Evolutionary conservation across 73 alveolate species (phyloP), one percentile per base, ranked within the genome.

Genomic region (Durusdinium trenchii): DNA sequence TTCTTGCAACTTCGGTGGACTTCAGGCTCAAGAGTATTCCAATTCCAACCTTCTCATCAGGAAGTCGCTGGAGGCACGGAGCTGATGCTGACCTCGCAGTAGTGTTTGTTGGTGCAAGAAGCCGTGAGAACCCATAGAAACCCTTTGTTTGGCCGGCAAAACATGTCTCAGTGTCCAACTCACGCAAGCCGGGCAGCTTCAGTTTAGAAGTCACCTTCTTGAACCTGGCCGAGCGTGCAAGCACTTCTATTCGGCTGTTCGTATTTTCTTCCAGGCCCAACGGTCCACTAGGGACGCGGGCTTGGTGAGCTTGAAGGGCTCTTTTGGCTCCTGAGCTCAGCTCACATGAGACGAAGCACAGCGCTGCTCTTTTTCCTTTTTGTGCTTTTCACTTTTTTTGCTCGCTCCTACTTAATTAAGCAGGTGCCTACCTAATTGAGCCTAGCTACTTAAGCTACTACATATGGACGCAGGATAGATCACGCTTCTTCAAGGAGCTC

Each of bases 221-320:
- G 98, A 91, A 91, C 96, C 96, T 90, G 6, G 83, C 6, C 14
- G 20, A 6, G 42, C 14, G 26, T 23, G 38, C 20, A 18, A 51
- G 32, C 47, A 42, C 28, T 46, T 0, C 90, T 9, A 32, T 83
- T 83, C 42, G 42, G 38, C 3, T 7, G 60, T 30, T 23, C 23
- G 62, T 16, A 14, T 78, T 16, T 12, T 30, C 16, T 16, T 79
- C 57, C 26, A 45, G 23, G 3, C 26, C 10, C 60, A 18, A 18
- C 3, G 35, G 18, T 26, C 42, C n/a, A 38, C 64, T 18, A 35
- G 51, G 23, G 52, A 26, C 30, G 40, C 18, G 52, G 47, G 38
- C 98, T 91, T 91, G 43, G 98, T 91, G 47, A 91, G 60, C 98
- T 91, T 91, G 98, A 91, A 91, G 78, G 98, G 98, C 90, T 91